Percentiles rank a stretch among this genome's conserved stretches.
phyloP scores from a whole-genome alignment of 495 filamentous ascomycete genomes.

The Penicillium tannophilum region DNA sequence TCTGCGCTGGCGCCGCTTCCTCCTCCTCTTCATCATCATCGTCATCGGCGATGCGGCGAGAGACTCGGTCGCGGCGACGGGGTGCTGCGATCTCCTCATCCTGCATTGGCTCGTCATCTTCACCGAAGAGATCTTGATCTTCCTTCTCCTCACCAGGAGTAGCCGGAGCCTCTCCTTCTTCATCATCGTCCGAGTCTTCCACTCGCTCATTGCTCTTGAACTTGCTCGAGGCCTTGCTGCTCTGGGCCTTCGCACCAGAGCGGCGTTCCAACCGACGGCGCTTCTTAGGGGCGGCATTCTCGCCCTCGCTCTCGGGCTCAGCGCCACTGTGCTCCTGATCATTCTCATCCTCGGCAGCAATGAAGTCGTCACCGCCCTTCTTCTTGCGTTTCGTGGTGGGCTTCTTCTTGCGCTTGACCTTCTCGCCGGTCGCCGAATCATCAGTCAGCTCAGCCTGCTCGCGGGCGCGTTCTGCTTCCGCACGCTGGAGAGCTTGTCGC shows the following conservation, averaged over 20 bases:
- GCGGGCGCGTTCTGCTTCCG: conserved; percentile 69
- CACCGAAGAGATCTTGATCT: conserved; percentile 26
- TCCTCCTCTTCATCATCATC: conserved; percentile 47
- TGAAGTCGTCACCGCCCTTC: conserved; percentile 49
- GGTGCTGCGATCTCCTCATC: conserved; percentile 35
- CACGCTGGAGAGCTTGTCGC: conserved; percentile 65
- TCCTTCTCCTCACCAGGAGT: conserved; percentile 30
- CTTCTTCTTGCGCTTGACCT: conserved; percentile 71
- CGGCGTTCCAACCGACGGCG: conserved; percentile 54
- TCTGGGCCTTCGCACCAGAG: conserved; percentile 56
- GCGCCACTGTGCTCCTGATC: conserved; percentile 5
- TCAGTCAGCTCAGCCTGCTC: conserved; percentile 73
- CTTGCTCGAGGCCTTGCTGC: conserved; percentile 48
- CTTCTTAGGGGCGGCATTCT: conserved; percentile 50
- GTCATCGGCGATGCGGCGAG: conserved; percentile 46
- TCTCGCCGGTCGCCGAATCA: conserved; percentile 75
- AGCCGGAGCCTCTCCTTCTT: conserved; percentile 46
- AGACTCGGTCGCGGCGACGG: conserved; percentile 39
- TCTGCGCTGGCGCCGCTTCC: conserved; percentile 22
- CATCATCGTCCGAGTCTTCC: conserved; percentile 69
- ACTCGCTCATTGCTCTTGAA: conserved; percentile 83
- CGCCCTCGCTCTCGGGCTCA: conserved; percentile 34
- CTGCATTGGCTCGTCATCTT: conserved; percentile 31
- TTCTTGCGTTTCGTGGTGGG: conserved; percentile 64
- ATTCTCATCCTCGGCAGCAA: conserved; percentile 30